These are phyloP conservation scores for Fistulinella prunicolor DNA, from an alignment of 768 basidiomycete genomes.

Conservation along the genomic window DNA sequence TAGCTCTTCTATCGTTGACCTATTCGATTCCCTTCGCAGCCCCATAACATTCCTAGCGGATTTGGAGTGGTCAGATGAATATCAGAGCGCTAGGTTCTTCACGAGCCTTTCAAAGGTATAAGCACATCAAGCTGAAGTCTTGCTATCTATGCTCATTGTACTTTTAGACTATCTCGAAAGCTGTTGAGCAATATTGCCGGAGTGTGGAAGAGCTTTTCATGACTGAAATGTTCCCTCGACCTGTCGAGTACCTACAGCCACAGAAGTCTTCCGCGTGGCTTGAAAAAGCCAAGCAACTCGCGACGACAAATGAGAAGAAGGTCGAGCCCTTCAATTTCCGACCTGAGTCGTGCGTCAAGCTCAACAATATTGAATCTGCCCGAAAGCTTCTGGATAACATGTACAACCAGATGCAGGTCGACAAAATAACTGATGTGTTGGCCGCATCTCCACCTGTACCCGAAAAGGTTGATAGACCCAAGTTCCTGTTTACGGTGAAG, in stretches of 20 bases:
- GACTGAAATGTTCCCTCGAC: slow-evolving; percentile 91
- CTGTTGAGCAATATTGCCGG: slow-evolving; percentile 88
- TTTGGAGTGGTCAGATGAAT: slow-evolving; percentile 89
- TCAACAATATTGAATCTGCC: slow-evolving; percentile 95
- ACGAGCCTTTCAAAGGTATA: slow-evolving; percentile 84
- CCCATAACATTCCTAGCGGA: slow-evolving; percentile 87
- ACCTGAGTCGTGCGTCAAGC: slow-evolving; percentile 91
- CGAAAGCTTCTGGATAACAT: slow-evolving; percentile 89
- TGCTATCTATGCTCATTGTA: background rate
- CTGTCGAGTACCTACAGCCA: slow-evolving; percentile 73
- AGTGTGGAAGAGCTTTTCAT: slow-evolving; percentile 87
- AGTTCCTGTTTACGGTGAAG: slow-evolving; percentile 91
- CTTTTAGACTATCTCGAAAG: slow-evolving; percentile 81
- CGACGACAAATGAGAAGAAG: slow-evolving; percentile 81
- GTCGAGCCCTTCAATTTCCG: slow-evolving; percentile 94
- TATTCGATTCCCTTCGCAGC: slow-evolving; percentile 91
- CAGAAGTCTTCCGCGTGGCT: slow-evolving; percentile 88
- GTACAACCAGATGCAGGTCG: slow-evolving; percentile 89
- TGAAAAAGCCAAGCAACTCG: slow-evolving; percentile 78
- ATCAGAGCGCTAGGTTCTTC: slow-evolving; percentile 86
- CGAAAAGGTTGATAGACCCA: slow-evolving; percentile 60
- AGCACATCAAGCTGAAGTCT: background rate
- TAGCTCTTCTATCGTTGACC: slow-evolving; percentile 95
- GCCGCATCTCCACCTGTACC: slow-evolving; percentile 63
- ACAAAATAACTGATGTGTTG: slow-evolving; percentile 72